phyloP scores from a whole-genome alignment of 139 green algal genomes.

The Coelastrella sp. region DNA sequence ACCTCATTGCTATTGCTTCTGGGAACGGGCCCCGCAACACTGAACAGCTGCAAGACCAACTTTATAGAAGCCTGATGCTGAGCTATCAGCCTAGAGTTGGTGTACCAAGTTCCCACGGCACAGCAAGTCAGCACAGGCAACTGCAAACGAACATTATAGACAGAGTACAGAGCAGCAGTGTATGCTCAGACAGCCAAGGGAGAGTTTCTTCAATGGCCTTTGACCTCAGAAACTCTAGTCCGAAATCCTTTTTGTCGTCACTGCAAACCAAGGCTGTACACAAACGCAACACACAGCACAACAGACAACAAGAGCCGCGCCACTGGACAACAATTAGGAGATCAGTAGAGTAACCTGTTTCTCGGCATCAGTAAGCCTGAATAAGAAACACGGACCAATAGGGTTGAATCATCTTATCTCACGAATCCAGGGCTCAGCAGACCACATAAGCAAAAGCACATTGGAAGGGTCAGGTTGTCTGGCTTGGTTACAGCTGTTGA shows the following conservation, averaged over 20 bases:
- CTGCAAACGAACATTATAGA: not conserved
- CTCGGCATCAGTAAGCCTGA: constrained; percentile 69
- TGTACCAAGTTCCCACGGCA: too few relatives aligned
- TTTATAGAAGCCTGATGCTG: constrained; percentile 73
- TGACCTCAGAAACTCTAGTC: constrained; percentile 90
- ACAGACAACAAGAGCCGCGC: not conserved
- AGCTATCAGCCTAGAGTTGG: not conserved
- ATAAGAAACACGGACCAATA: constrained; percentile 80
- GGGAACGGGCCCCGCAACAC: constrained; percentile 72
- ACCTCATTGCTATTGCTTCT: constrained; percentile 75
- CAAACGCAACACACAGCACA: not conserved
- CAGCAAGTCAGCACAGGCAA: not conserved
- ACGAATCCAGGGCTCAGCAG: not conserved
- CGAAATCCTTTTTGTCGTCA: constrained; percentile 77
- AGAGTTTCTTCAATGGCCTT: constrained; percentile 73
- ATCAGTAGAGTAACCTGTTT: constrained; percentile 55
- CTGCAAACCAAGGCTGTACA: constrained; percentile 11
- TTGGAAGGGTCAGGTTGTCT: constrained; percentile 62
- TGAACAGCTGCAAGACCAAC: constrained; percentile 70
- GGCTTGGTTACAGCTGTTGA: constrained; percentile 63
- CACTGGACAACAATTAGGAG: constrained; percentile 12
- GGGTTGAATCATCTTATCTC: constrained; percentile 66
- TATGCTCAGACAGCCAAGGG: constrained; percentile 89
- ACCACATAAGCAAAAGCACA: not conserved
- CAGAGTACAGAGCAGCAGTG: not conserved